Conservation (phyloP, 1,284 basidiomycete species). For the Bjerkandera adusta region DNA sequence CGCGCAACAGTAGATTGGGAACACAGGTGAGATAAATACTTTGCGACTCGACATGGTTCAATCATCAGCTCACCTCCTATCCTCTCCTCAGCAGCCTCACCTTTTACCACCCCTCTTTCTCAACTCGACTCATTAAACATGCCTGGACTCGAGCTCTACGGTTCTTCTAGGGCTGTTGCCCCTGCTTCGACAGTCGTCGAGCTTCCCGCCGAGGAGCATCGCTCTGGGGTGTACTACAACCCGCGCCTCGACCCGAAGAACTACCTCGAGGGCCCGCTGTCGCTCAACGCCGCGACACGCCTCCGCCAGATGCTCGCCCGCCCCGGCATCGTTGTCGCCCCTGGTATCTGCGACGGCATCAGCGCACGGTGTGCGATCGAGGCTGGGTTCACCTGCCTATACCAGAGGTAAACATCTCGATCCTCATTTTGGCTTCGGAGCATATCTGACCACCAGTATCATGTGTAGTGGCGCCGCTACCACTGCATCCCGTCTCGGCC, state of each 20-base stretch:
- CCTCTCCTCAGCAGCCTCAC: too few species aligned
- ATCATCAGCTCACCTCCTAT: too few species aligned
- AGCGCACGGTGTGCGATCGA: slow-evolving; percentile 76
- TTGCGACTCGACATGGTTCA: too few species aligned
- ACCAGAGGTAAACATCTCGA: slow-evolving; percentile 52
- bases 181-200: too few species aligned
- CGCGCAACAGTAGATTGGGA: too few species aligned
- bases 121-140: too few species aligned
- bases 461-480: slow-evolving; percentile 68
- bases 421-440: not conserved
- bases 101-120: too few species aligned
- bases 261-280: slow-evolving; percentile 66
- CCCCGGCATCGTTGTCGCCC: slow-evolving; percentile 75
- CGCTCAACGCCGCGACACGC: slow-evolving; percentile 66
- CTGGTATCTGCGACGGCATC: slow-evolving; percentile 82
- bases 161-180: too few species aligned
- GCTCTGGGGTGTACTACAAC: slow-evolving; percentile 44
- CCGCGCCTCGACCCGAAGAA: slow-evolving; percentile 65
- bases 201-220: too few species aligned
- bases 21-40: too few species aligned
- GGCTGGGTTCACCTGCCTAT: slow-evolving; percentile 73
- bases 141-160: too few species aligned
- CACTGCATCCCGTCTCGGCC: slow-evolving; percentile 72
- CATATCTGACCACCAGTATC: too few species aligned
- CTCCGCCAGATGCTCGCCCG: slow-evolving; percentile 75